These are phyloP conservation scores for Cercospora sesami DNA, from an alignment of 2,329 filamentous ascomycete genomes.

Conservation along the genomic window DNA sequence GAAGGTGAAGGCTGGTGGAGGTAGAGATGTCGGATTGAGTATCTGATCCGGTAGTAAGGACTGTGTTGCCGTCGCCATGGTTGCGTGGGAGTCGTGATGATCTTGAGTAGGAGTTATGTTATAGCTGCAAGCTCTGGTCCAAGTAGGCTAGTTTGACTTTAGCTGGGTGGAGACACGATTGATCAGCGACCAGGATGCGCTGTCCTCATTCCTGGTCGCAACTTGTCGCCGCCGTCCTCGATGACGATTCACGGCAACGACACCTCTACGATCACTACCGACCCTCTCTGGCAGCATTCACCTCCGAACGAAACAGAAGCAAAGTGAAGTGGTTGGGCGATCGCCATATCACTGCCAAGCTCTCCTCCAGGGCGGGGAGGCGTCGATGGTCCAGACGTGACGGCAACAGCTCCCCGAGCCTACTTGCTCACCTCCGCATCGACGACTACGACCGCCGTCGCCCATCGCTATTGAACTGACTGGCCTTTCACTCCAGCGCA, in stretches of 20 bases:
- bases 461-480: neutral
- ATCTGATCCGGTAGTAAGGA: slow-evolving; percentile 33
- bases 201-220: slow-evolving; percentile 7
- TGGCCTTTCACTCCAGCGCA: neutral
- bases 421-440: slow-evolving; percentile 8
- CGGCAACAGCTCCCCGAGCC: slow-evolving; percentile 1
- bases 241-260: slow-evolving; percentile 9
- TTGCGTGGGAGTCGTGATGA: slow-evolving; percentile 9
- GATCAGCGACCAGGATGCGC: slow-evolving; percentile 10
- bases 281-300: neutral
- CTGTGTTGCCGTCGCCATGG: slow-evolving; percentile 30
- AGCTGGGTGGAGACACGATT: slow-evolving; percentile 2
- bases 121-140: neutral
- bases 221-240: slow-evolving; percentile 2
- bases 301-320: neutral
- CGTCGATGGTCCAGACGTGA: slow-evolving; percentile 4
- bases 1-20: slow-evolving; percentile 38
- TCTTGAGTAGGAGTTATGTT: neutral
- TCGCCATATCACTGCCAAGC: slow-evolving; percentile 3
- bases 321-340: neutral
- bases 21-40: slow-evolving; percentile 35
- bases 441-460: neutral
- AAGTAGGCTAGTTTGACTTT: slow-evolving; percentile 2
- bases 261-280: neutral
- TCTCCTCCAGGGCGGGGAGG: slow-evolving; percentile 1